Base-by-base conservation (phyloP, 164 flowering plant species). In the Tetracentron sinense region DNA sequence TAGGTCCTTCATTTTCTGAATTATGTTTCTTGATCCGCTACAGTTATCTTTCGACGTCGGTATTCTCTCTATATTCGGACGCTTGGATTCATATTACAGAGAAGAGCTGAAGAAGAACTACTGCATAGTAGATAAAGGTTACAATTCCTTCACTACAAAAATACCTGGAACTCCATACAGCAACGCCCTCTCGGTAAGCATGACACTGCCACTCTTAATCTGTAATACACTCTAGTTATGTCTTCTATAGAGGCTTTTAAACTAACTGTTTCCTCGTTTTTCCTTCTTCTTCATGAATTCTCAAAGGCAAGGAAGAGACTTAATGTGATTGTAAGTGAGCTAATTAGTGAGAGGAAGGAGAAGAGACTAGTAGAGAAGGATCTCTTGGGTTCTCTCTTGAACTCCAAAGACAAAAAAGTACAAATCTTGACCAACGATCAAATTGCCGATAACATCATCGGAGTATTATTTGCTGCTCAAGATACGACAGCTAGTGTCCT, bases 401-500 rank as follows among this genome's bases (percentile, higher is more conserved):
- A 73, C 53, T 84, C 74, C 42, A 77, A 72, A 42, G 85, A 84
- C 60, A 86, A 79, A 26, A 73, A 79, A 14, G 89, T 82, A 27
- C 61, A 69, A 35, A 60, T 7, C 0, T 61, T 90, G 17, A 81
- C 53, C 0, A 86, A 83, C 0, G 84, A 84, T 10, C 90, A 93
- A 60, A 86, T 93, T 26, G 81, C 90, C 0, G 98, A 93, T 67
- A 93, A 93, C 78, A 75, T 90, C 17, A 87, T 93, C 22, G 98
- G 98, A 54, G 94, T 84, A 4, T 74, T 93, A 33, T 93, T 93
- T 42, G 98, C 98, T 1, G 98, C 98, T 30, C 92, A 84, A 52
- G 98, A 93, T 64, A 93, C 98, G 0, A 90, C 98, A 7, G 98
- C 98, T 1, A 90, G 96, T 77, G 92, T 76, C 46, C 68, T 93